These are phyloP conservation scores for Antarctomyces pellizariae DNA, from an alignment of 495 filamentous ascomycete genomes.

Conservation along the genomic window DNA sequence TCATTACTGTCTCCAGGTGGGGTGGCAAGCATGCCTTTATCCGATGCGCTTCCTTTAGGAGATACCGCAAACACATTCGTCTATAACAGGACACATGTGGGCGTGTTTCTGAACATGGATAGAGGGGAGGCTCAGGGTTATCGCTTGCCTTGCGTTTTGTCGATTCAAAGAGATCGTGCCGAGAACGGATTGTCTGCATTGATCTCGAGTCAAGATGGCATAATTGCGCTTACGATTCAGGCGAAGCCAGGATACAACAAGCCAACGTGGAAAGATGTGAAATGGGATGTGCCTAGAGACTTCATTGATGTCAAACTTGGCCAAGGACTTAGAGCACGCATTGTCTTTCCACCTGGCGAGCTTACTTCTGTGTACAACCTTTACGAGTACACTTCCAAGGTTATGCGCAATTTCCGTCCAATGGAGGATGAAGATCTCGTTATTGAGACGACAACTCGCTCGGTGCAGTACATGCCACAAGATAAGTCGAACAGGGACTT, in stretches of 20 bases:
- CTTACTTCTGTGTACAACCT: slow-evolving; percentile 58
- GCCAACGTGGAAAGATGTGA: slow-evolving; percentile 54
- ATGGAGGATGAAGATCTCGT: slow-evolving; percentile 38
- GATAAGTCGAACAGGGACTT: slow-evolving; percentile 38
- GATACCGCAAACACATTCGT: slow-evolving; percentile 47
- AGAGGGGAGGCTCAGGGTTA: slow-evolving; percentile 37
- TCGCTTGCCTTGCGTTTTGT: slow-evolving; percentile 45
- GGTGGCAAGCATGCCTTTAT: slow-evolving; percentile 23
- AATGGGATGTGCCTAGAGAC: slow-evolving; percentile 41
- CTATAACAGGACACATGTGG: slow-evolving; percentile 49
- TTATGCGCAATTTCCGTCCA: slow-evolving; percentile 41
- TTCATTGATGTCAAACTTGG: slow-evolving; percentile 41
- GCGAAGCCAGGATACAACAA: too few relatives aligned
- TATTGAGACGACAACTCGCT: slow-evolving; percentile 37
- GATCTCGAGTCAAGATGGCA: slow-evolving; percentile 52
- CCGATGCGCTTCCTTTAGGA: slow-evolving; percentile 46
- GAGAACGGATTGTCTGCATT: slow-evolving; percentile 42
- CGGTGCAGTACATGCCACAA: slow-evolving; percentile 55
- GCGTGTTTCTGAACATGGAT: slow-evolving; percentile 44
- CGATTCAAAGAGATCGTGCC: slow-evolving; percentile 41
- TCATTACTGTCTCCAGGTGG: too few relatives aligned
- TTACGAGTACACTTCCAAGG: slow-evolving; percentile 53
- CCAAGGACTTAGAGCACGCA: slow-evolving; percentile 38
- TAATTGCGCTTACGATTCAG: slow-evolving; percentile 52
- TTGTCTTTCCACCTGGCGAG: slow-evolving; percentile 47